Evolutionary conservation across 2,329 filamentous ascomycete species (phyloP).

Genomic region (Colletotrichum filicis): DNA sequence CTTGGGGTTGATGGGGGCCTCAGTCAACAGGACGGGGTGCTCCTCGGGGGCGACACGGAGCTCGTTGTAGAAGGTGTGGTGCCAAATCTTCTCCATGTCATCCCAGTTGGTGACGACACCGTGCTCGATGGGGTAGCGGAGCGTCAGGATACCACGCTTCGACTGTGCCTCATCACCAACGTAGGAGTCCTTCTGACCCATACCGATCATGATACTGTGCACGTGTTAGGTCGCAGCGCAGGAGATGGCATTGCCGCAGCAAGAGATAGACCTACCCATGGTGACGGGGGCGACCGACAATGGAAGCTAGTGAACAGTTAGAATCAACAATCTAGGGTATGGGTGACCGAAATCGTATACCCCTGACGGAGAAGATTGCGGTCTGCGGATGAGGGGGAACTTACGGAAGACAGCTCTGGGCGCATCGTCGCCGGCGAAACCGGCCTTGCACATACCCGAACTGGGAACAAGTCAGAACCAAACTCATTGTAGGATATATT

Average conservation of each 20-base stretch:
- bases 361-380: constrained; percentile 21
- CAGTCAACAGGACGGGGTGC: constrained; percentile 98
- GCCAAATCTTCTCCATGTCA: constrained; percentile 99
- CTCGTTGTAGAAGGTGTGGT: constrained; percentile 99
- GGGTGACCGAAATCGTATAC: constrained; percentile 2
- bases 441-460: constrained; percentile 99
- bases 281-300: constrained; percentile 99
- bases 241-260: constrained; percentile 7
- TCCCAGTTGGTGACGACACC: constrained; percentile 99
- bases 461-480: constrained; percentile 65
- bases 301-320: constrained; percentile 78
- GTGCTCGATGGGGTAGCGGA: constrained; percentile 99
- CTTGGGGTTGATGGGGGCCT: constrained; percentile 99
- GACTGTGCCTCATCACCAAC: constrained; percentile 99
- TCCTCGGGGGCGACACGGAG: constrained; percentile 99
- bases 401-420: constrained; percentile 99
- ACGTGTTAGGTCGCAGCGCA: constrained; percentile 43
- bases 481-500: neutral
- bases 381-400: constrained; percentile 57
- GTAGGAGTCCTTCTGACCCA: constrained; percentile 99
- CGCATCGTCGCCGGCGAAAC: constrained; percentile 99
- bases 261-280: constrained; percentile 83
- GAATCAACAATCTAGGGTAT: constrained; percentile 35
- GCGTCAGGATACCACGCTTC: constrained; percentile 99
- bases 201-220: constrained; percentile 99